A percentile compares a stretch with the other conserved stretches of the same genome.
Conservation (phyloP, 2,329 filamentous ascomycete genomes). For the Trichoderma simmonsii region DNA sequence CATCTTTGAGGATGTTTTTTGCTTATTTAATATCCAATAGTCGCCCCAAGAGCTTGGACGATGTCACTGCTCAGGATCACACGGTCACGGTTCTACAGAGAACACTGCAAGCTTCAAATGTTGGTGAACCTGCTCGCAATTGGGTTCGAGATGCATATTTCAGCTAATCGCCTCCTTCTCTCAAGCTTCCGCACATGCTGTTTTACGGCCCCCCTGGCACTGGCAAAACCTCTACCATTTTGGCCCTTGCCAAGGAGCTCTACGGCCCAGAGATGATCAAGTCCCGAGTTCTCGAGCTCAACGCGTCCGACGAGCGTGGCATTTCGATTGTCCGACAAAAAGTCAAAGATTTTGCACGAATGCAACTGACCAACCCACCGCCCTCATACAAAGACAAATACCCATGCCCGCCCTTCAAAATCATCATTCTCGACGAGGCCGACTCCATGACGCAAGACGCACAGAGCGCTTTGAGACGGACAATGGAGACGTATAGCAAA, state of each 20-base stretch:
- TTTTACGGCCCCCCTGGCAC: slow-evolving; percentile 98
- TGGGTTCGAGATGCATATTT: not conserved
- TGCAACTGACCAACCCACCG: slow-evolving; percentile 84
- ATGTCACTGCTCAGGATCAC: slow-evolving; percentile 97
- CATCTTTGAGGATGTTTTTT: not conserved
- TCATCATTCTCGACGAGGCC: slow-evolving; percentile 96
- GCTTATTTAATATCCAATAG: slow-evolving; percentile 48
- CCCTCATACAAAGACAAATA: slow-evolving; percentile 67
- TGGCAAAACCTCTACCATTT: slow-evolving; percentile 95
- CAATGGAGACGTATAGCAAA: slow-evolving; percentile 97
- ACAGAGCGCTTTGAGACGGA: slow-evolving; percentile 84
- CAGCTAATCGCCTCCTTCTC: slow-evolving; percentile 6
- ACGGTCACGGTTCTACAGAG: slow-evolving; percentile 89
- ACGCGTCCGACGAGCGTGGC: slow-evolving; percentile 97
- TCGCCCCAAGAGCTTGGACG: slow-evolving; percentile 86
- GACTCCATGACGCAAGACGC: slow-evolving; percentile 99
- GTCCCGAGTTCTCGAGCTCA: slow-evolving; percentile 94
- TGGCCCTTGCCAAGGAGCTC: slow-evolving; percentile 94
- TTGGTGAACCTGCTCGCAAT: slow-evolving; percentile 36
- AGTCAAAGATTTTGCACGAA: slow-evolving; percentile 96
- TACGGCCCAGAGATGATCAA: slow-evolving; percentile 94
- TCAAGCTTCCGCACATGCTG: slow-evolving; percentile 88
- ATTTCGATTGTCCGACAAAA: slow-evolving; percentile 97
- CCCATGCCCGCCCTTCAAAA: slow-evolving; percentile 96
- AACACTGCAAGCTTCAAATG: slow-evolving; percentile 91